These are phyloP conservation scores for Nakazawaea peltata DNA, from an alignment of 805 yeast species.

Conservation along the genomic window DNA sequence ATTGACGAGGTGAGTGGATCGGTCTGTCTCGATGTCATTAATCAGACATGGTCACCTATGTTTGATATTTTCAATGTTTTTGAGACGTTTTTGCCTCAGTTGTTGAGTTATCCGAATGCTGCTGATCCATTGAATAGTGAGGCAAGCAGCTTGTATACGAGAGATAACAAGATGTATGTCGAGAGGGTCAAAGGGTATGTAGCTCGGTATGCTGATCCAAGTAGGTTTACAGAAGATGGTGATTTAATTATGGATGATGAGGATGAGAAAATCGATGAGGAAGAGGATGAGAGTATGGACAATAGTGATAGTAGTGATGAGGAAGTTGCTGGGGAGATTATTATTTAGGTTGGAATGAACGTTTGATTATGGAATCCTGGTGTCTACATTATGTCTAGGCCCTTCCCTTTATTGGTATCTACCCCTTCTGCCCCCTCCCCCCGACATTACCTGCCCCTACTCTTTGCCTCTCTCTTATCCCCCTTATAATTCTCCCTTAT, in stretches of 20 bases:
- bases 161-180: conserved; percentile 59
- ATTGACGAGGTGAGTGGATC: conserved; percentile 88
- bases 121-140: conserved; percentile 89
- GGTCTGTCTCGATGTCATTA: conserved; percentile 92
- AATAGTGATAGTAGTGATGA: conserved; percentile 21
- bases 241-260: conserved; percentile 17
- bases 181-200: conserved; percentile 70
- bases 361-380: no score
- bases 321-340: conserved; percentile 25
- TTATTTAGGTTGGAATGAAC: conserved; percentile 2
- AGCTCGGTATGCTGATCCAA: conserved; percentile 50
- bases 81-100: conserved; percentile 89
- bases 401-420: no score
- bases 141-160: conserved; percentile 72
- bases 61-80: conserved; percentile 86
- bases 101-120: conserved; percentile 87
- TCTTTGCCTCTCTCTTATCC: no score
- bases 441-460: no score
- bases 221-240: conserved; percentile 19
- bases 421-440: no score
- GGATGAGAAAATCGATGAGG: conserved; percentile 17
- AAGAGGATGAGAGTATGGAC: conserved; percentile 18
- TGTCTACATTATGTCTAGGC: no score
- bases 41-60: conserved; percentile 98
- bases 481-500: no score